These are phyloP conservation scores for Tricholoma sp. DNA, from an alignment of 768 basidiomycete species.

Conservation along the genomic window DNA sequence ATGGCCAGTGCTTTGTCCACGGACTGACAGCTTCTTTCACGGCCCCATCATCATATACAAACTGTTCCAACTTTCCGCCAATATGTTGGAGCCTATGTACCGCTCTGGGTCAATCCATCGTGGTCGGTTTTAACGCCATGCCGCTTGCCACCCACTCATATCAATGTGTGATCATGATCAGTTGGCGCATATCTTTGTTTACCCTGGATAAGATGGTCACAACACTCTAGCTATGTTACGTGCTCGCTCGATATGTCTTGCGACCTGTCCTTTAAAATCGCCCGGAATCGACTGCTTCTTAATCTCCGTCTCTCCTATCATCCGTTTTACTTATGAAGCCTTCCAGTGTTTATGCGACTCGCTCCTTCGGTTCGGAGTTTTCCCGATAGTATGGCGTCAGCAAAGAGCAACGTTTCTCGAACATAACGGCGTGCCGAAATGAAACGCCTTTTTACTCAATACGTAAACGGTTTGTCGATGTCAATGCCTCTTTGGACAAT, in stretches of 20 bases:
- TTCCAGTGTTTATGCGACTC: background rate
- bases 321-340: background rate
- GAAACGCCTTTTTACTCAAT: constrained; percentile 1
- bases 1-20: background rate
- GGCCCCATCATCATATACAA: background rate
- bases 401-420: background rate
- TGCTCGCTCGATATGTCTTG: background rate
- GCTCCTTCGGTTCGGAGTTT: background rate
- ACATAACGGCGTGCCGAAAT: background rate
- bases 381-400: background rate
- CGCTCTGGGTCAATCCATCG: background rate
- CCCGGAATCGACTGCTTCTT: background rate
- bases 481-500: background rate
- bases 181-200: background rate
- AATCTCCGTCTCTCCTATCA: constrained; percentile 5
- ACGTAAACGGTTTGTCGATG: constrained; percentile 2
- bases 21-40: background rate
- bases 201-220: background rate
- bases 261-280: background rate
- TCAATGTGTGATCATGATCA: background rate
- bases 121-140: background rate
- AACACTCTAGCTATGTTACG: background rate
- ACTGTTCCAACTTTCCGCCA: background rate
- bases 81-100: background rate
- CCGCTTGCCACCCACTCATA: background rate